Base-by-base conservation (phyloP, 768 basidiomycete species). In the Lactifluus hygrophoroides region DNA sequence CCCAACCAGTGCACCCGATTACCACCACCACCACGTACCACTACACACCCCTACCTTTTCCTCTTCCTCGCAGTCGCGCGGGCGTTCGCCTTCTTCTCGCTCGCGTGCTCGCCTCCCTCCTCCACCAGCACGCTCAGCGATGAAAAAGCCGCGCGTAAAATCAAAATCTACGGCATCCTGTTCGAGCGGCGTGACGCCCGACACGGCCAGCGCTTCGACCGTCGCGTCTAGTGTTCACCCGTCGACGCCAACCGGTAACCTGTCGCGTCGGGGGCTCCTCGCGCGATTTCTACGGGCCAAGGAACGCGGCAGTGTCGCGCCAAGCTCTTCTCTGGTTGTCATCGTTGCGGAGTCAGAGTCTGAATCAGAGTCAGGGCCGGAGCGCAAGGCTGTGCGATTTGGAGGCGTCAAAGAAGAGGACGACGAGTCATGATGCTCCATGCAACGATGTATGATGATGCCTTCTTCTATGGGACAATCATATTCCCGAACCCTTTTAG, bases 61-160 rank as follows among this genome's bases (percentile, higher is more conserved):
- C 40, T 38, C 42, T 17, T n/a, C 32, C 16, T 45, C 56, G 3
- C 27, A 44, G 5, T 57, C 56, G 3, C 56, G 19, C n/a, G n/a
- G n/a, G n/a, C n/a, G n/a, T 5, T 37, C 51, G 0, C 35, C 38
- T n/a, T 32, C 50, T 13, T 11, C 51, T 1, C 58, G 52, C 25
- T 42, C 52, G 0, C 32, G 30, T 23, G 25, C 53, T 7, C 56
- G 69, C 5, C 73, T 78, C 28, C 78, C 79, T 19, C 81, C 82
- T 10, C 79, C 83, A 6, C 84, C 85, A 2, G 60, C 75, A 28
- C 84, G 83, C 45, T 84, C 86, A 4, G 84, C 84, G 6, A 73
- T 86, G 65, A 88, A 86, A 71, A 81, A 82, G 66, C 68, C 77
- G 16, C 71, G 71, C 37, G 46, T 65, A 1, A 49, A 19, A 10